These are phyloP conservation scores for Prillingera fragicola DNA, from an alignment of 1,284 basidiomycete genomes.

Conservation along the genomic window DNA sequence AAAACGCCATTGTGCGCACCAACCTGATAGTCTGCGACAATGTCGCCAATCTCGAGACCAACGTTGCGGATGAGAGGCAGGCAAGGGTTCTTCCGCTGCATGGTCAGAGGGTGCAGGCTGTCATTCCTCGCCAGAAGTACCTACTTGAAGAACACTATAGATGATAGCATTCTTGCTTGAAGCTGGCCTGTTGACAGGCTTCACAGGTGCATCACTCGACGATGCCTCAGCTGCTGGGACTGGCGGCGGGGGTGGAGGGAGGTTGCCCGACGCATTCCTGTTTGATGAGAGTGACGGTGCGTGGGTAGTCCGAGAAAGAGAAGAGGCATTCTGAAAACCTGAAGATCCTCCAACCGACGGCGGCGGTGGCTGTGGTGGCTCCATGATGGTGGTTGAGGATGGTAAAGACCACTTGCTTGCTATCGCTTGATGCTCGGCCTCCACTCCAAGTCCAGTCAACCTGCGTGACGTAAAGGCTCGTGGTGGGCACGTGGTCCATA, in stretches of 20 bases:
- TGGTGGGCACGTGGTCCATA: too few species aligned
- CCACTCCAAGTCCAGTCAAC: neutral
- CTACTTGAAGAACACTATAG: slow-evolving; percentile 60
- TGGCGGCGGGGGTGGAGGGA: slow-evolving; percentile 7
- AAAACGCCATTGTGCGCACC: slow-evolving; percentile 89
- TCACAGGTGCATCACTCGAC: neutral
- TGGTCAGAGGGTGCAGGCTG: slow-evolving; percentile 7
- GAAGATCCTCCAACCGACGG: neutral
- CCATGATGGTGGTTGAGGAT: slow-evolving; percentile 13
- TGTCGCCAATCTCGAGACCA: slow-evolving; percentile 90
- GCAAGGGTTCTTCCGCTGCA: slow-evolving; percentile 79
- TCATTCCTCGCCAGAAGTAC: slow-evolving; percentile 25
- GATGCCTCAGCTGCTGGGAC: neutral
- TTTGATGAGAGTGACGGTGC: slow-evolving; percentile 13
- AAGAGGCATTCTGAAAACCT: slow-evolving; percentile 23
- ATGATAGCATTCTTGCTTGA: slow-evolving; percentile 57
- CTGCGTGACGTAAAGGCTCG: too few species aligned
- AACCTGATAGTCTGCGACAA: slow-evolving; percentile 90
- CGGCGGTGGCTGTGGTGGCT: slow-evolving; percentile 10
- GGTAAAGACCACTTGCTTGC: too few species aligned
- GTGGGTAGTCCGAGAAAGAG: slow-evolving; percentile 14
- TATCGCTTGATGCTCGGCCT: neutral
- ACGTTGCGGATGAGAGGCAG: slow-evolving; percentile 79
- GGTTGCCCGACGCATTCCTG: slow-evolving; percentile 22
- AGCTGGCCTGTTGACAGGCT: slow-evolving; percentile 32